These are phyloP conservation scores for Diaporthe caulivora DNA, from an alignment of 2,329 filamentous ascomycete species.

Conservation along the genomic window DNA sequence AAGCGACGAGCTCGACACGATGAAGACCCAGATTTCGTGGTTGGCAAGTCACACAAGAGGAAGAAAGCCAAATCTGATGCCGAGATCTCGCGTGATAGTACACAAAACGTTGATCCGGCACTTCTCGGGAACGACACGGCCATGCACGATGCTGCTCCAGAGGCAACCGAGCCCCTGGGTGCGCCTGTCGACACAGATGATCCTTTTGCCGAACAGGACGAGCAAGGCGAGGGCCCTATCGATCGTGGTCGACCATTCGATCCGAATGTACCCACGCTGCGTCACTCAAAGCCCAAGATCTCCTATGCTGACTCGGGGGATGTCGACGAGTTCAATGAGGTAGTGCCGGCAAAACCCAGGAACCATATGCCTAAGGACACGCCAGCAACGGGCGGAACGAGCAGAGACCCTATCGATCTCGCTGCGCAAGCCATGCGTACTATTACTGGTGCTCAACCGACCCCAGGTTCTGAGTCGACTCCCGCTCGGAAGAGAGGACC, in stretches of 20 bases:
- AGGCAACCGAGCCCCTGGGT: conserved; percentile 25
- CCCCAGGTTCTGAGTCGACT: background rate
- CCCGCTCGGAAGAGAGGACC: conserved; percentile 39
- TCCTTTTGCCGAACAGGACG: conserved; percentile 26
- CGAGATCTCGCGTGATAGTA: conserved; percentile 49
- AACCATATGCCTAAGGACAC: conserved; percentile 32
- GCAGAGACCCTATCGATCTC: conserved; percentile 48
- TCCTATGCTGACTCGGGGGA: conserved; percentile 65
- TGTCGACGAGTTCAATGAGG: conserved; percentile 58
- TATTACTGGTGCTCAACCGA: conserved; percentile 40
- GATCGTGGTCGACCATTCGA: conserved; percentile 51
- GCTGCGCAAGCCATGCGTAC: conserved; percentile 49
- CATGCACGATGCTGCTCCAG: conserved; percentile 41
- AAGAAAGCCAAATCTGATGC: conserved; percentile 56
- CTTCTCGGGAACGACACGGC: conserved; percentile 50
- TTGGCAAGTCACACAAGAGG: conserved; percentile 58
- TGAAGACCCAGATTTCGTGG: conserved; percentile 67
- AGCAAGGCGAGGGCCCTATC: conserved; percentile 3
- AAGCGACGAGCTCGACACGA: conserved; percentile 66
- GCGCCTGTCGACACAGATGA: conserved; percentile 27
- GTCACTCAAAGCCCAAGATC: conserved; percentile 64
- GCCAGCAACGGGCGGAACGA: conserved; percentile 34
- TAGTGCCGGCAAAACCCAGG: conserved; percentile 43
- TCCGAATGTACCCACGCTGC: conserved; percentile 61
- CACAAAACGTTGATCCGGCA: conserved; percentile 66